These are phyloP conservation scores for Cordyceps militaris DNA, from an alignment of 2,329 filamentous ascomycete genomes.

Conservation along the genomic window DNA sequence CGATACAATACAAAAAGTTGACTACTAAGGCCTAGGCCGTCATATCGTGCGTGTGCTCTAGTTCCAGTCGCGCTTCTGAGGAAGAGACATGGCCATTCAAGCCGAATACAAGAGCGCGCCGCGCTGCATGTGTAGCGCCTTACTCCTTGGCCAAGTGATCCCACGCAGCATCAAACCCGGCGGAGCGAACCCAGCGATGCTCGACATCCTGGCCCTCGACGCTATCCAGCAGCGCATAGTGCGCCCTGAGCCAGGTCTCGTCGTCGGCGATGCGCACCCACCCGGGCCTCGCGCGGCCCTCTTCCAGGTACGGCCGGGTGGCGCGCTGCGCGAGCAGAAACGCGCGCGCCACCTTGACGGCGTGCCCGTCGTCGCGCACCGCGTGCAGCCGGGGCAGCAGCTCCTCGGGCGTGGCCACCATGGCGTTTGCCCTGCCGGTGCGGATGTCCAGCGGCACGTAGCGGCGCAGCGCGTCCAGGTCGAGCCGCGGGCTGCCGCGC, in stretches of 20 bases:
- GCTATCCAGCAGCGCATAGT: conserved; percentile 55
- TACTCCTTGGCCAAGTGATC: conserved; percentile 29
- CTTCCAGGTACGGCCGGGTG: conserved; percentile 36
- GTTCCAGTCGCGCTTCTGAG: background rate
- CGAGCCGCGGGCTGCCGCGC: conserved; percentile 54
- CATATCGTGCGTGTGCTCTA: too few species aligned
- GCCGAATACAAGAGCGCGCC: background rate
- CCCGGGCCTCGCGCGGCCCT: conserved; percentile 24
- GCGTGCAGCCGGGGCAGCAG: conserved; percentile 40
- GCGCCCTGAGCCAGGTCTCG: conserved; percentile 53
- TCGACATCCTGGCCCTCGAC: conserved; percentile 38
- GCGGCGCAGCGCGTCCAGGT: conserved; percentile 47
- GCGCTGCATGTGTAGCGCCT: background rate
- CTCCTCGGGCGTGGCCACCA: conserved; percentile 38
- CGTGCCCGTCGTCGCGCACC: conserved; percentile 71
- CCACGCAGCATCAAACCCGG: conserved; percentile 63
- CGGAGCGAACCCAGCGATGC: conserved; percentile 51
- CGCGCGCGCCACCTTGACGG: conserved; percentile 66
- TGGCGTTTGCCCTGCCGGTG: conserved; percentile 21
- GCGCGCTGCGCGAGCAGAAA: conserved; percentile 55
- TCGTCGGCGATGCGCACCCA: conserved; percentile 48
- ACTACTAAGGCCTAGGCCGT: conserved; percentile 10
- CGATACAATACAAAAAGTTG: conserved; percentile 15
- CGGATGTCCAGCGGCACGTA: conserved; percentile 47
- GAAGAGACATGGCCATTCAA: too few species aligned